Evolutionary conservation across 2,329 filamentous ascomycete genomes (phyloP).

Genomic region (Penicillium sp.): DNA sequence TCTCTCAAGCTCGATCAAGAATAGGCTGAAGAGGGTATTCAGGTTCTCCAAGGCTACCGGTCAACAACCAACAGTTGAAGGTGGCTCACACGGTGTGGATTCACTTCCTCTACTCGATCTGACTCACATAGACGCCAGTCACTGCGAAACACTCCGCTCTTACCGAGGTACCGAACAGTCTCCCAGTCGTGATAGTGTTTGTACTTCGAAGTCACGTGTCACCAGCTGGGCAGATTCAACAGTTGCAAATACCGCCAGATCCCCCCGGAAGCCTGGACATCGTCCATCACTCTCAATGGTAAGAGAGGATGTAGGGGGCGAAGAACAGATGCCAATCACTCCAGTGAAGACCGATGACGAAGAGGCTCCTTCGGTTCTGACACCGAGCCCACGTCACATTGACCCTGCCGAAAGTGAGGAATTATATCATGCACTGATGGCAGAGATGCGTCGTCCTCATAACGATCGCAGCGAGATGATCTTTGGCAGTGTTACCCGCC

Average conservation of each 20-base stretch:
- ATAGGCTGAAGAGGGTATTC: slow-evolving; percentile 44
- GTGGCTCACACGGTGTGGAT: background rate
- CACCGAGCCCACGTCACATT: slow-evolving; percentile 16
- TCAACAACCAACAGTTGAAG: background rate
- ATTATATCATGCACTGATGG: slow-evolving; percentile 48
- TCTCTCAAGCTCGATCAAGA: slow-evolving; percentile 46
- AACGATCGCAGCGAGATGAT: slow-evolving; percentile 25
- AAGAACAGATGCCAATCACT: slow-evolving; percentile 13
- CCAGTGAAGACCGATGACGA: background rate
- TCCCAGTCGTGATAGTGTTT: slow-evolving; percentile 37
- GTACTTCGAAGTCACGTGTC: slow-evolving; percentile 45
- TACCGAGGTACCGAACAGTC: slow-evolving; percentile 25
- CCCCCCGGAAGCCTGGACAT: slow-evolving; percentile 34
- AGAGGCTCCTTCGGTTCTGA: slow-evolving; percentile 17
- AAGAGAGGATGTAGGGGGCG: slow-evolving; percentile 40
- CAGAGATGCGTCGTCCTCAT: slow-evolving; percentile 35
- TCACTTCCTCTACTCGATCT: background rate
- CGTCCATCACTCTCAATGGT: slow-evolving; percentile 47
- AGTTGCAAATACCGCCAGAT: slow-evolving; percentile 40
- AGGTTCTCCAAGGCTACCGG: slow-evolving; percentile 30
- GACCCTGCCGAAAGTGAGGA: slow-evolving; percentile 40
- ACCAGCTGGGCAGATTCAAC: slow-evolving; percentile 54
- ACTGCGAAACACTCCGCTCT: slow-evolving; percentile 2
- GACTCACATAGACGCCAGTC: background rate
- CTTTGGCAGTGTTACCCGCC: slow-evolving; percentile 34